Evolutionary conservation across 371 early-diverging fungal species (phyloP).

Genomic region (Mortierella sp.): DNA sequence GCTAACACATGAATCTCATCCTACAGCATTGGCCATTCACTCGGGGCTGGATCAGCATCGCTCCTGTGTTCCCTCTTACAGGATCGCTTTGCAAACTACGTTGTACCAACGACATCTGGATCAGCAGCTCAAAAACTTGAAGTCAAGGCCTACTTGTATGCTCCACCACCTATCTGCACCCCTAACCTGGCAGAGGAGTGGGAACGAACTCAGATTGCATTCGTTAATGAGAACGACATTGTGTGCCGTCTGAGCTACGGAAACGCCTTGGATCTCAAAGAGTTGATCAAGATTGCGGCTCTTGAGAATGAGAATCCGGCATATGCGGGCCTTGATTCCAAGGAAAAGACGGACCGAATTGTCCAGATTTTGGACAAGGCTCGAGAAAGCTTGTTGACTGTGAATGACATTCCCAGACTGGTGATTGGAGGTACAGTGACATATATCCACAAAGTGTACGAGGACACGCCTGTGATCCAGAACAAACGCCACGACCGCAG

Average conservation of each 20-base stretch:
- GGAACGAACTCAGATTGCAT: slow-evolving; percentile 74
- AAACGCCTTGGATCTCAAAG: slow-evolving; percentile 70
- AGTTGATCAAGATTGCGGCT: slow-evolving; percentile 65
- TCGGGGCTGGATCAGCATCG: slow-evolving; percentile 84
- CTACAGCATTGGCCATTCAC: slow-evolving; percentile 80
- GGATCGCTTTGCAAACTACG: slow-evolving; percentile 32
- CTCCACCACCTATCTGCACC: slow-evolving; percentile 76
- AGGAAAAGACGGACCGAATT: slow-evolving; percentile 33
- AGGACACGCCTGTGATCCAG: slow-evolving; percentile 39
- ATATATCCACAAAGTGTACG: slow-evolving; percentile 46
- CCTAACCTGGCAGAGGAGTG: slow-evolving; percentile 72
- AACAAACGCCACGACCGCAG: slow-evolving; percentile 17
- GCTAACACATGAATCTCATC: slow-evolving; percentile 15
- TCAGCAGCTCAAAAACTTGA: slow-evolving; percentile 51
- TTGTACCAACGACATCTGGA: slow-evolving; percentile 21
- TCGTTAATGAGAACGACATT: slow-evolving; percentile 80
- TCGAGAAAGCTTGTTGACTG: slow-evolving; percentile 27
- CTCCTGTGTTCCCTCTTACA: slow-evolving; percentile 64
- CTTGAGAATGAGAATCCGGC: slow-evolving; percentile 34
- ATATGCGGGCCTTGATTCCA: slow-evolving; percentile 22
- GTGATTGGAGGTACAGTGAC: slow-evolving; percentile 41
- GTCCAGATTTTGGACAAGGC: slow-evolving; percentile 37
- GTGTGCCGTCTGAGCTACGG: slow-evolving; percentile 83
- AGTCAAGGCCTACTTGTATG: slow-evolving; percentile 64
- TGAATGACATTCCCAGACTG: slow-evolving; percentile 41